Evolutionary conservation across 352 stramenopile genomes (phyloP), one percentile per base, ranked within the genome.

Genomic region (Globisporangium echinulatum): DNA sequence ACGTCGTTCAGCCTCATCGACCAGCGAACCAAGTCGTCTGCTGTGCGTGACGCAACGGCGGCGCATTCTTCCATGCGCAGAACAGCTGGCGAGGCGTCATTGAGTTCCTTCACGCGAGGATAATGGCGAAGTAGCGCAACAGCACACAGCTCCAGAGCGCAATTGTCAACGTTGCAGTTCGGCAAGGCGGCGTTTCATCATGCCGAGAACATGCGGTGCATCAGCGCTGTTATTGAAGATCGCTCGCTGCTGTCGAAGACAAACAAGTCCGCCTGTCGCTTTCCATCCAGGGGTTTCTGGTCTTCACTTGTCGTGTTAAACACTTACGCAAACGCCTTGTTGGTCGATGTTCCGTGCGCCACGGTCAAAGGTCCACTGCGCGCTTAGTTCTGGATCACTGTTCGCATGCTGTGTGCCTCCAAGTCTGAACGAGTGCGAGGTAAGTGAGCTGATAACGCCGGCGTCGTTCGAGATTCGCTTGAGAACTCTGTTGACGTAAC

Each of bases 291-390:
- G 47, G 19, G 39, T 3, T 38, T 46, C 44, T 59, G 33, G 44
- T 59, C 54, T 38, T 59, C 44, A 3, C 14, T 33, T 1, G 43
- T 44, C 17, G 54, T 59, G 44, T 47, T 59, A 14, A 59, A 53
- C 13, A 59, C 54, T 43, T 59, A 52, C 4, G 14, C 9, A 33
- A 48, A 69, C 64, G 64, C 65, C 42, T 75, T 76, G 55, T 66
- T 77, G 0, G 47, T 66, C 1, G 58, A 62, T 0, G 47, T 77
- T 72, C 66, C 68, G 73, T 0, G 59, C 56, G 4, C 65, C 63
- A 0, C 69, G 56, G 19, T 79, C 60, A 7, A 77, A 72, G 36
- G 69, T 75, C 59, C 64, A 82, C 11, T 69, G 64, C 0, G 59
- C 25, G 7, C 55, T 54, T 4, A 71, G 52, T 0, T 50, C 47